phyloP scores from a whole-genome alignment of 2,329 filamentous ascomycete genomes.

The Pseudovirgaria hyperparasitica region DNA sequence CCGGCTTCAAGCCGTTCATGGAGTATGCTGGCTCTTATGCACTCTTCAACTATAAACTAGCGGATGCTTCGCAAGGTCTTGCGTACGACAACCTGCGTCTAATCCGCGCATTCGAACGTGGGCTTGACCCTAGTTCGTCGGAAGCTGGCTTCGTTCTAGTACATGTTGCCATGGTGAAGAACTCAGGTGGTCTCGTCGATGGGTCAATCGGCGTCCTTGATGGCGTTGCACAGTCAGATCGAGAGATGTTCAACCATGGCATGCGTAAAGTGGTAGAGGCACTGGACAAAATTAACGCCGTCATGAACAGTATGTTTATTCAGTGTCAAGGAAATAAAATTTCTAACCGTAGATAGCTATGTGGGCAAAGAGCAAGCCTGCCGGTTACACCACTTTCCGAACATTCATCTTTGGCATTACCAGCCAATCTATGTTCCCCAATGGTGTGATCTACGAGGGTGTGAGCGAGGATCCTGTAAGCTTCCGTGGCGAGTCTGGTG shows the following conservation, averaged over 20 bases:
- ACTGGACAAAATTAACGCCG: conserved; percentile 57
- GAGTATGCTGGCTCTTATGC: conserved; percentile 58
- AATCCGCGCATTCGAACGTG: conserved; percentile 82
- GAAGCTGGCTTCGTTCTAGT: conserved; percentile 95
- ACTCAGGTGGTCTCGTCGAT: conserved; percentile 65
- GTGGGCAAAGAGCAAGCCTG: conserved; percentile 80
- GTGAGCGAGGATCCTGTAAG: conserved; percentile 61
- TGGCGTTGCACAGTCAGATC: conserved; percentile 27
- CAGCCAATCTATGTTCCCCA: conserved; percentile 83
- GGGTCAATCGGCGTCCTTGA: conserved; percentile 59
- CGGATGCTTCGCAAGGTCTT: conserved; percentile 40
- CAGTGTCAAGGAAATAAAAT: not conserved
- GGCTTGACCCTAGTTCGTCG: conserved; percentile 73
- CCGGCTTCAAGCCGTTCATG: conserved; percentile 84
- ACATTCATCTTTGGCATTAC: conserved; percentile 98
- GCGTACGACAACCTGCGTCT: conserved; percentile 58
- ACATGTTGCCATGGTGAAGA: conserved; percentile 88
- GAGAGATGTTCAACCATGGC: conserved; percentile 47
- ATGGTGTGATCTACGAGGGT: conserved; percentile 82
- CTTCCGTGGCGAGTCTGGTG: conserved; percentile 86
- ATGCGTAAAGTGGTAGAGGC: conserved; percentile 40
- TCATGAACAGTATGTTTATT: conserved; percentile 55
- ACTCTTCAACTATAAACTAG: conserved; percentile 51
- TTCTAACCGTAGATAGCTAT: conserved; percentile 41
- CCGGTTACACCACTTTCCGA: conserved; percentile 77